A percentile compares a stretch with the other conserved stretches of the same genome.
Evolutionary conservation across 495 filamentous ascomycete species (phyloP).

Genomic region (Annulohypoxylon bovei): DNA sequence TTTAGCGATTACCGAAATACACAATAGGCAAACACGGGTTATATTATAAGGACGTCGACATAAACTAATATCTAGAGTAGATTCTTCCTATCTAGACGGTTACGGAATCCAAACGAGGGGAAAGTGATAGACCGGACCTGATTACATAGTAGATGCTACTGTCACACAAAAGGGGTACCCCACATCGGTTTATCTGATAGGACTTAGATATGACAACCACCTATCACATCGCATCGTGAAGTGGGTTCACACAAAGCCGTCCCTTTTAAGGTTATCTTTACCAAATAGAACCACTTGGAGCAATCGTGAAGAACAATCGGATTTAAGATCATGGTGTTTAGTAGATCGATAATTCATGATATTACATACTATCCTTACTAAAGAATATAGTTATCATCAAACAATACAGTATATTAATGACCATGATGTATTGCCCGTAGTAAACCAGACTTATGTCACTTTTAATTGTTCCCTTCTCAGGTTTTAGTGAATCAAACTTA

Average conservation of each 20-base stretch:
- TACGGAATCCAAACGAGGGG: constrained; percentile 3
- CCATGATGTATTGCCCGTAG: too few relatives aligned
- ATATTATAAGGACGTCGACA: background rate
- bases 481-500: too few relatives aligned
- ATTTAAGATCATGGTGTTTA: background rate
- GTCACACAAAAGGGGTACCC: background rate
- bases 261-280: constrained; percentile 4
- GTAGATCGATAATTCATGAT: background rate
- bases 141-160: background rate
- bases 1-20: background rate
- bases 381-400: background rate
- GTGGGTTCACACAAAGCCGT: background rate
- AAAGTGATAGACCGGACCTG: background rate
- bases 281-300: background rate
- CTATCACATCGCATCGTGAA: background rate
- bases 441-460: background rate
- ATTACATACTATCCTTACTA: background rate
- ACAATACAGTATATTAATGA: background rate
- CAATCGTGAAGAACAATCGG: background rate
- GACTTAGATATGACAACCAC: background rate
- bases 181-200: constrained; percentile 2
- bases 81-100: background rate
- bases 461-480: background rate
- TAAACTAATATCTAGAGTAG: background rate
- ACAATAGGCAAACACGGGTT: background rate